A percentile compares a stretch with the other conserved stretches of the same genome.
Conservation (phyloP, 108 stramenopile species). For the Seminavis robusta region DNA sequence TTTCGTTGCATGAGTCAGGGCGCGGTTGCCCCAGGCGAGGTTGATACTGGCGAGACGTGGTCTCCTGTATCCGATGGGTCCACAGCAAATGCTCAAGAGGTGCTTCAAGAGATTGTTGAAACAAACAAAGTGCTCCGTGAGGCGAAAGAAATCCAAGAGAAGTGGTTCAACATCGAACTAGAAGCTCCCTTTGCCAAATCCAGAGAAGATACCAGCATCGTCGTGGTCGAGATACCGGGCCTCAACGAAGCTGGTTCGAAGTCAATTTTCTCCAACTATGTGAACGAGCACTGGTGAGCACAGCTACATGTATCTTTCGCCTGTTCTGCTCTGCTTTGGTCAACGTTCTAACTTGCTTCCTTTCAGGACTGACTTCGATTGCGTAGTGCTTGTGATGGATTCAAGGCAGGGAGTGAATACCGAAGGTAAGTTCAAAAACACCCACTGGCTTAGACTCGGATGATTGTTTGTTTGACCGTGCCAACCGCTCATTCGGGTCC, state of each 20-base stretch:
- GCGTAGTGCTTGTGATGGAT: slow-evolving; percentile 29
- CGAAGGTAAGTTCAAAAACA: too few species aligned
- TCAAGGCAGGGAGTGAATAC: slow-evolving; percentile 31
- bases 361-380: slow-evolving; percentile 29
- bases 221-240: slow-evolving; percentile 28
- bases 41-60: background rate
- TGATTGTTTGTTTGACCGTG: too few species aligned
- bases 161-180: slow-evolving; percentile 20
- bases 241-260: slow-evolving; percentile 21
- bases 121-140: slow-evolving; percentile 21
- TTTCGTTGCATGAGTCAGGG: slow-evolving; percentile 5
- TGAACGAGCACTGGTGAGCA: slow-evolving; percentile 19
- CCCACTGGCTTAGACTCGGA: too few species aligned
- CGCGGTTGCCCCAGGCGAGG: background rate
- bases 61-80: too few species aligned
- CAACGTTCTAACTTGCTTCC: too few species aligned
- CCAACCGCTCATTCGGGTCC: too few species aligned
- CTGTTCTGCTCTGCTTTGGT: too few species aligned
- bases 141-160: slow-evolving; percentile 11
- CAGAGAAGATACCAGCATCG: slow-evolving; percentile 13
- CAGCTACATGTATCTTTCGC: too few species aligned
- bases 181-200: slow-evolving; percentile 10
- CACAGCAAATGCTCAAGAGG: background rate
- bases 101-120: slow-evolving; percentile 7
- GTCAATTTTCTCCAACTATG: slow-evolving; percentile 17